phyloP scores from a whole-genome alignment of 169 alveolate genomes.

The Eimeria nieschulzi region DNA sequence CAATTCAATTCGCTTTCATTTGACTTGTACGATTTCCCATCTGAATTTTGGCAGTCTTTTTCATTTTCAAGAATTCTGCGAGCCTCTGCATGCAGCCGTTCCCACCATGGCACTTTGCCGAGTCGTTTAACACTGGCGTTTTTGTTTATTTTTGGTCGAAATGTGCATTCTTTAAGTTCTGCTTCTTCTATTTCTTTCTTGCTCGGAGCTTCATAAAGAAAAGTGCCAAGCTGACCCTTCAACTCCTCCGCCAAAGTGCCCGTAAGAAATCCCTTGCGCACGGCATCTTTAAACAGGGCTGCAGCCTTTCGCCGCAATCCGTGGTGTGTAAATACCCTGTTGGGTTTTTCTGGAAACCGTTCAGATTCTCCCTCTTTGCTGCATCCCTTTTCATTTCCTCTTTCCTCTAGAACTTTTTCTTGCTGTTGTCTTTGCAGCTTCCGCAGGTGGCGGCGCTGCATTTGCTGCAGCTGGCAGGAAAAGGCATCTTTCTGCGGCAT shows the following conservation, averaged over 20 bases:
- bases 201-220: background rate
- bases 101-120: slow-evolving; percentile 2
- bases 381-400: background rate
- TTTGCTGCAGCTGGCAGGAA: background rate
- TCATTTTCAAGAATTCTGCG: background rate
- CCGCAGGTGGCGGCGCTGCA: slow-evolving; percentile 19
- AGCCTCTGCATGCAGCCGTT: background rate
- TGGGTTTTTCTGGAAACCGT: background rate
- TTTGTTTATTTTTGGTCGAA: background rate
- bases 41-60: background rate
- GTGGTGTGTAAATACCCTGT: background rate
- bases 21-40: background rate
- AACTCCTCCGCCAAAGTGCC: background rate
- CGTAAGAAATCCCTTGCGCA: background rate
- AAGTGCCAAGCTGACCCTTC: background rate
- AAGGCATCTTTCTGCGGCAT: background rate
- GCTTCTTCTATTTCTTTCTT: background rate
- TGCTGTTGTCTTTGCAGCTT: slow-evolving; percentile 7
- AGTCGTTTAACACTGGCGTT: background rate
- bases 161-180: background rate
- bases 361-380: background rate
- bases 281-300: background rate
- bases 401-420: background rate
- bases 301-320: background rate
- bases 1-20: background rate